Conservation (phyloP, 768 basidiomycete genomes). For the Termitomyces bulborhizus region DNA sequence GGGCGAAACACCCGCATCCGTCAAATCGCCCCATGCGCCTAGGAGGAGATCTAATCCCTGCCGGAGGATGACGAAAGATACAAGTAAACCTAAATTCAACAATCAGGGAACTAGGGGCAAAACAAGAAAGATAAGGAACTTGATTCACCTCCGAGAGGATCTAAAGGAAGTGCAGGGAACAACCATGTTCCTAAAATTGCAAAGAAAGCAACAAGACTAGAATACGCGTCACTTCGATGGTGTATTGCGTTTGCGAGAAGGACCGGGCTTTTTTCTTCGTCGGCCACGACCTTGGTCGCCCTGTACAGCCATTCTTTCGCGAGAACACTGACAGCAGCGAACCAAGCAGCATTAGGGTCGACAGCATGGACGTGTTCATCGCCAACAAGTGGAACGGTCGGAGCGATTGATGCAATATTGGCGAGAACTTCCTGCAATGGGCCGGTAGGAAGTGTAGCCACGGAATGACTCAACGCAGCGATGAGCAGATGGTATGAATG, state of each 20-base stretch:
- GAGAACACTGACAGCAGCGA: slow-evolving; percentile 75
- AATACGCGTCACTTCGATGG: slow-evolving; percentile 96
- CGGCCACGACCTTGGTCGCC: slow-evolving; percentile 82
- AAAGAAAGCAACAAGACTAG: slow-evolving; percentile 83
- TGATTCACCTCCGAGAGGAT: slow-evolving; percentile 83
- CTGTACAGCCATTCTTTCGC: slow-evolving; percentile 93
- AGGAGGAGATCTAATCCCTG: slow-evolving; percentile 66
- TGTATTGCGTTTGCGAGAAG: slow-evolving; percentile 94
- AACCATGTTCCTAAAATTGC: slow-evolving; percentile 90
- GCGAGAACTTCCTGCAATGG: slow-evolving; percentile 57
- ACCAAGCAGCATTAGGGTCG: slow-evolving; percentile 96
- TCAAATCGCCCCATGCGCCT: slow-evolving; percentile 74
- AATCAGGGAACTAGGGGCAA: neutral
- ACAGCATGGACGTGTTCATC: slow-evolving; percentile 58
- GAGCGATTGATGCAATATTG: slow-evolving; percentile 47
- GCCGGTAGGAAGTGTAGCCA: slow-evolving; percentile 59
- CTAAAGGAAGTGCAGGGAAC: slow-evolving; percentile 81
- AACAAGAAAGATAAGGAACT: slow-evolving; percentile 1
- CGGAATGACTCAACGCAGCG: slow-evolving; percentile 61
- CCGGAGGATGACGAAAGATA: slow-evolving; percentile 83
- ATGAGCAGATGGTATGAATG: slow-evolving; percentile 86
- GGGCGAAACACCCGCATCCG: slow-evolving; percentile 72
- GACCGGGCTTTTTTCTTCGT: slow-evolving; percentile 87
- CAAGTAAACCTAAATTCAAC: slow-evolving; percentile 55
- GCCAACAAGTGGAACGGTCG: slow-evolving; percentile 45